Conservation (phyloP, 352 stramenopile genomes). For the Phytopythium sindhum region DNA sequence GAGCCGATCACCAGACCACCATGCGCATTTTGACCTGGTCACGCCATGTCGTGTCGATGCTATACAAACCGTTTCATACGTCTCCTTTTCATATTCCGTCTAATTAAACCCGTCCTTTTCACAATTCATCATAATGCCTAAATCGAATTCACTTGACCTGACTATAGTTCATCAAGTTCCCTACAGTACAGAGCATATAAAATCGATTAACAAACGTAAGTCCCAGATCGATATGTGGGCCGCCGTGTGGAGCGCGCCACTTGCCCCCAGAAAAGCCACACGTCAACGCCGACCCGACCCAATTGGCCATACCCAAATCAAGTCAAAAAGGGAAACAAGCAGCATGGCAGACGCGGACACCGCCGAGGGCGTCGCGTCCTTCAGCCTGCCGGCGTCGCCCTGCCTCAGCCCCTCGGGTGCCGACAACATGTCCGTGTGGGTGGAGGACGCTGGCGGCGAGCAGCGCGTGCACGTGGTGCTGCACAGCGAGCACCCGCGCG, state of each 20-base stretch:
- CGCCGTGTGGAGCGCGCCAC: not conserved
- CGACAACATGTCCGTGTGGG: conserved; percentile 54
- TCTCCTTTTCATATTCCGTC: no score
- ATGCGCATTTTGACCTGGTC: no score
- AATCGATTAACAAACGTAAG: not conserved
- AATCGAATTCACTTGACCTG: no score
- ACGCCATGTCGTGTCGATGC: no score
- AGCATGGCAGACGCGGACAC: conserved; percentile 3
- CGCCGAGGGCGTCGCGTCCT: conserved; percentile 45
- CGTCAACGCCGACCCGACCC: not conserved
- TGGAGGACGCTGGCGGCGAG: conserved; percentile 40
- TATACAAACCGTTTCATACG: no score
- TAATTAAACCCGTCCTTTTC: no score
- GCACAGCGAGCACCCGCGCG: conserved; percentile 7
- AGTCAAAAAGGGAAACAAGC: not conserved
- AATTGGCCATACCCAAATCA: conserved; percentile 1
- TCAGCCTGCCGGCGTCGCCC: conserved; percentile 62
- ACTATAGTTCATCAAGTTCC: no score
- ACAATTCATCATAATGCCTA: no score
- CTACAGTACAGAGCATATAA: no score
- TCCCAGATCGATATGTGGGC: not conserved
- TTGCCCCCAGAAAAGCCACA: not conserved
- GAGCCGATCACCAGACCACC: not conserved
- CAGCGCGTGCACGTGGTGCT: conserved; percentile 49
- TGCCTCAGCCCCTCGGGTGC: conserved; percentile 42